Evolutionary conservation across 805 yeast genomes (phyloP).

Genomic region (Monosporozyma siamensis): DNA sequence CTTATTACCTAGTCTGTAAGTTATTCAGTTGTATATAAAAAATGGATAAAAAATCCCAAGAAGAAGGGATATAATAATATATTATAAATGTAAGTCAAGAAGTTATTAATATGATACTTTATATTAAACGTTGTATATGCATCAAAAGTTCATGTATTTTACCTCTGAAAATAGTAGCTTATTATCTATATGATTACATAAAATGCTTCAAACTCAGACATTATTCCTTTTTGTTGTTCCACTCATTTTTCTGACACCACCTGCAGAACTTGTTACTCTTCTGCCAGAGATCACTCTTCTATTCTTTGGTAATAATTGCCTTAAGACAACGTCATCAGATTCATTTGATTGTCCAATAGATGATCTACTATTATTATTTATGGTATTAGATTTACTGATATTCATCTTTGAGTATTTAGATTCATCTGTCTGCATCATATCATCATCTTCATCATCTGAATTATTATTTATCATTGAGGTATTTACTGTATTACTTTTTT

Average conservation of each 20-base stretch:
- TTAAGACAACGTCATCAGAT: slow-evolving; percentile 16
- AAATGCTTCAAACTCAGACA: not conserved
- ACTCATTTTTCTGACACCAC: slow-evolving; percentile 29
- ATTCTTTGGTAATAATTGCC: slow-evolving; percentile 26
- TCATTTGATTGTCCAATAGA: slow-evolving; percentile 9
- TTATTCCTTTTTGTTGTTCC: slow-evolving; percentile 22
- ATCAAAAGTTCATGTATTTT: no score
- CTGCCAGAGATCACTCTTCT: slow-evolving; percentile 26
- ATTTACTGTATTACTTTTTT: not conserved
- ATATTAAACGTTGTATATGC: no score
- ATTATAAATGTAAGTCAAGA: not conserved
- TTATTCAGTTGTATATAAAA: not conserved
- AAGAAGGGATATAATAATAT: not conserved
- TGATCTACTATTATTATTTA: slow-evolving; percentile 4
- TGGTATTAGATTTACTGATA: slow-evolving; percentile 19
- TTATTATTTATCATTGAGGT: slow-evolving; percentile 8
- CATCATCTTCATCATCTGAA: slow-evolving; percentile 11
- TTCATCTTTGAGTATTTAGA: slow-evolving; percentile 7
- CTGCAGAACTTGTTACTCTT: slow-evolving; percentile 26
- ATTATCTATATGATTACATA: not conserved
- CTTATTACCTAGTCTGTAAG: no score
- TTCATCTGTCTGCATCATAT: slow-evolving; percentile 15
- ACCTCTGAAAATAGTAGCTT: no score
- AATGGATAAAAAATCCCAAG: not conserved
- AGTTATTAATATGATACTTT: no score